Evolutionary conservation across 2,329 filamentous ascomycete genomes (phyloP).

Genomic region (Claviceps quebecensis): DNA sequence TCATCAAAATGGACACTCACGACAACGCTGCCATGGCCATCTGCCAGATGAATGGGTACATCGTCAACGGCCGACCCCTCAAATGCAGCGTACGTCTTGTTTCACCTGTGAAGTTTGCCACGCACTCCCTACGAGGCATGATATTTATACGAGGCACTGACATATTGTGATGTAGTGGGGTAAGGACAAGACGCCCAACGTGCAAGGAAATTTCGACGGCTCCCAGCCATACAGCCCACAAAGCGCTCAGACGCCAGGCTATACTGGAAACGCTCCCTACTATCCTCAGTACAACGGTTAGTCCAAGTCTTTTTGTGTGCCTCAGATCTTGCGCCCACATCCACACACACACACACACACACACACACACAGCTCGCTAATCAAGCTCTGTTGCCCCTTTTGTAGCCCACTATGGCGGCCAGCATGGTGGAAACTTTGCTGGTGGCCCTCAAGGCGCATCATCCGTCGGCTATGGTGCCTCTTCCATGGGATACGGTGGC

Average conservation of each 20-base stretch:
- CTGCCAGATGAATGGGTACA: constrained; percentile 94
- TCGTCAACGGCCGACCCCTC: constrained; percentile 88
- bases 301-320: constrained; percentile 14
- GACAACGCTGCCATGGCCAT: constrained; percentile 98
- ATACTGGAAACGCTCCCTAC: constrained; percentile 69
- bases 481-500: constrained; percentile 57
- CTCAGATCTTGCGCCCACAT: not conserved
- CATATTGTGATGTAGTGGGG: constrained; percentile 57
- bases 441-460: constrained; percentile 47
- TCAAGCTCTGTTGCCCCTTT: not conserved
- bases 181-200: constrained; percentile 88
- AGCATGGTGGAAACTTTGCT: constrained; percentile 53
- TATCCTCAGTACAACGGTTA: constrained; percentile 88
- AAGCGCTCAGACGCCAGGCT: constrained; percentile 57
- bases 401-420: constrained; percentile 43
- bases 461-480: constrained; percentile 47
- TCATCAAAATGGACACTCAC: constrained; percentile 98
- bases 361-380: constrained; percentile 4
- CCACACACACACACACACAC: not conserved
- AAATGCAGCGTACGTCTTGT: constrained; percentile 85
- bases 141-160: not conserved
- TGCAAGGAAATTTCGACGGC: constrained; percentile 54
- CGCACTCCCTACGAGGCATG: not conserved
- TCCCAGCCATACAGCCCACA: constrained; percentile 59
- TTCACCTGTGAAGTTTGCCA: constrained; percentile 1